These are phyloP conservation scores for Fomes fomentarius DNA, from an alignment of 1,284 basidiomycete species.

Conservation along the genomic window DNA sequence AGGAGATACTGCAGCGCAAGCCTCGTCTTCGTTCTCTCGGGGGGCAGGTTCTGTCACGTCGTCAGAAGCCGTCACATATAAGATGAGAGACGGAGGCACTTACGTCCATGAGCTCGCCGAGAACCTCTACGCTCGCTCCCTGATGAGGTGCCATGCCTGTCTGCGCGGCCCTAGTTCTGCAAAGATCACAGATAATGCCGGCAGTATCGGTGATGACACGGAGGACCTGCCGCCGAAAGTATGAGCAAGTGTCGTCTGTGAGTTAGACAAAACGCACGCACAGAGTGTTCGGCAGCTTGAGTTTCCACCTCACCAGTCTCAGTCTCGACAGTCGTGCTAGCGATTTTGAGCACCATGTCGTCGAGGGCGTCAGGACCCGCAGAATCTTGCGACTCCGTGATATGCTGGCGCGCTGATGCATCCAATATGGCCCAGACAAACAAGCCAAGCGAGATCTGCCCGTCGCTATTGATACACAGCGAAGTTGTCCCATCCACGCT, in stretches of 20 bases:
- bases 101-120: neutral
- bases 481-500: slow-evolving; percentile 10
- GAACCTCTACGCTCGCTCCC: slow-evolving; percentile 16
- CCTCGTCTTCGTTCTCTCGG: slow-evolving; percentile 35
- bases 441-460: slow-evolving; percentile 34
- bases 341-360: neutral
- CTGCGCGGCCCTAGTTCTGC: slow-evolving; percentile 6
- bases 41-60: slow-evolving; percentile 26
- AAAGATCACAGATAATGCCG: slow-evolving; percentile 4
- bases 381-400: neutral
- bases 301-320: neutral
- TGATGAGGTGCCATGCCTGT: slow-evolving; percentile 28
- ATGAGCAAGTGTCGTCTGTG: no score
- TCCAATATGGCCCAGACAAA: slow-evolving; percentile 33
- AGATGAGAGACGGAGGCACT: neutral
- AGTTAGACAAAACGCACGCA: no score
- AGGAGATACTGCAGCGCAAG: slow-evolving; percentile 42
- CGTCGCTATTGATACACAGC: slow-evolving; percentile 28
- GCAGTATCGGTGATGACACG: neutral
- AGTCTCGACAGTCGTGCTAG: neutral
- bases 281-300: no score
- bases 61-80: neutral
- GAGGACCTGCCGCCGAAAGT: neutral
- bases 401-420: slow-evolving; percentile 10
- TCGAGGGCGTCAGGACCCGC: neutral